Percentiles rank a stretch among this genome's conserved stretches.
These are phyloP conservation scores for Picea glauca DNA, from an alignment of 75 land plant genomes.

Conservation along the genomic window DNA sequence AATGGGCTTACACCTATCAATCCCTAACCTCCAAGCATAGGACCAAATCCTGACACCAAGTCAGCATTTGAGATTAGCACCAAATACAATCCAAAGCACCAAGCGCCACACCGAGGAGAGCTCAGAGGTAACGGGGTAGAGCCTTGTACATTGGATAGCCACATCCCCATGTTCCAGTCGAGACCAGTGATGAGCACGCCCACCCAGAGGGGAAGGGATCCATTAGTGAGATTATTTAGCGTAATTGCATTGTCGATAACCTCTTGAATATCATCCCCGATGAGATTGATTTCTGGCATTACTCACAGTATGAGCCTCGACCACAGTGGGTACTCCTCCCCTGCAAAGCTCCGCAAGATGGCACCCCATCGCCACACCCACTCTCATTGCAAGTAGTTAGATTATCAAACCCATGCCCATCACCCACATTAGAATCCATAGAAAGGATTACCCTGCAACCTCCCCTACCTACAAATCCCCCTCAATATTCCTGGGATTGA, in stretches of 20 bases:
- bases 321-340: conserved; percentile 64
- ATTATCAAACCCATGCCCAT: conserved; percentile 51
- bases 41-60: too few species aligned
- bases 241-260: conserved; percentile 62
- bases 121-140: too few species aligned
- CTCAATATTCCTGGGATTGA: conserved; percentile 45
- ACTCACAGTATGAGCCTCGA: conserved; percentile 41
- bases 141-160: too few species aligned
- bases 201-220: conserved; percentile 44
- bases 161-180: conserved; percentile 12
- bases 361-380: conserved; percentile 52
- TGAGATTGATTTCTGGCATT: conserved; percentile 60
- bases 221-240: conserved; percentile 32
- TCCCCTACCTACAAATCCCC: conserved; percentile 80
- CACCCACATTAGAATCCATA: conserved; percentile 57
- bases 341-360: conserved; percentile 85
- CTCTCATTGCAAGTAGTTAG: conserved; percentile 42
- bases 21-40: too few species aligned
- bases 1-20: too few species aligned
- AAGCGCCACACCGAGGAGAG: too few species aligned
- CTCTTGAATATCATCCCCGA: conserved; percentile 81
- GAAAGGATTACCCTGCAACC: conserved; percentile 51
- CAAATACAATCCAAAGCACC: too few species aligned
- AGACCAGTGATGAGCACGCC: conserved; percentile 53
- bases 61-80: too few species aligned